Evolutionary conservation across 2,329 filamentous ascomycete genomes (phyloP).

Genomic region (Metarhizium guizhouense): DNA sequence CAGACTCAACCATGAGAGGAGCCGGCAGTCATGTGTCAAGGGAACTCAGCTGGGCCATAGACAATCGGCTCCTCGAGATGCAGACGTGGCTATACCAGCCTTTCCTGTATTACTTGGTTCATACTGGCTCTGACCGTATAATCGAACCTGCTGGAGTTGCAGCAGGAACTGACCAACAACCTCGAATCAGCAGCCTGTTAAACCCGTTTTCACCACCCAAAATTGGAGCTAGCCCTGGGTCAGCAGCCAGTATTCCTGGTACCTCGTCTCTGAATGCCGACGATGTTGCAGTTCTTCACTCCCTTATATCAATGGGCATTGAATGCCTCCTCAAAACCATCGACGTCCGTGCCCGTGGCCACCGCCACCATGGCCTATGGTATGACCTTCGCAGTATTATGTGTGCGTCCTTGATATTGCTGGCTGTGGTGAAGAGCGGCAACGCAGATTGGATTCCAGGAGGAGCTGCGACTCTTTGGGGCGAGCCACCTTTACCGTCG

Average conservation of each 20-base stretch:
- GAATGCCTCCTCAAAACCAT: conserved; percentile 15
- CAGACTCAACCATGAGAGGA: conserved; percentile 1
- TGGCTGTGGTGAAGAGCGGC: conserved; percentile 11
- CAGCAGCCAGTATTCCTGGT: no score
- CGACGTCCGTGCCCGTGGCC: conserved; percentile 11
- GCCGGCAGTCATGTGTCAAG: conserved; percentile 10
- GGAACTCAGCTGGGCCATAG: conserved; percentile 15
- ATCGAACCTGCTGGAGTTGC: conserved; percentile 3
- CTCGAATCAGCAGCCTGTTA: no score
- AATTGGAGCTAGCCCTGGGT: no score
- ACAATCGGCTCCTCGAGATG: conserved; percentile 15
- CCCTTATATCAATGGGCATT: conserved; percentile 11
- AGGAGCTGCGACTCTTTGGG: conserved; percentile 8
- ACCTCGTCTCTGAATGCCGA: no score
- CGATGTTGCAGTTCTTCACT: conserved; percentile 5
- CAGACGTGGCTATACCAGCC: conserved; percentile 12
- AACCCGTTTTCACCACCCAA: no score
- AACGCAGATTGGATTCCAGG: conserved; percentile 6
- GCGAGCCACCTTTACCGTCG: not conserved
- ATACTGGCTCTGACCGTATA: not conserved
- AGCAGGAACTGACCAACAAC: no score
- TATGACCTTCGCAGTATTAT: conserved; percentile 15
- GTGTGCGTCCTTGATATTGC: conserved; percentile 10
- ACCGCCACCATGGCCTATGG: conserved; percentile 18
- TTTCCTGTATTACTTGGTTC: conserved; percentile 10